Evolutionary conservation across 371 early-diverging fungal species (phyloP).

Genomic region (Dinochytrium kinnereticum): DNA sequence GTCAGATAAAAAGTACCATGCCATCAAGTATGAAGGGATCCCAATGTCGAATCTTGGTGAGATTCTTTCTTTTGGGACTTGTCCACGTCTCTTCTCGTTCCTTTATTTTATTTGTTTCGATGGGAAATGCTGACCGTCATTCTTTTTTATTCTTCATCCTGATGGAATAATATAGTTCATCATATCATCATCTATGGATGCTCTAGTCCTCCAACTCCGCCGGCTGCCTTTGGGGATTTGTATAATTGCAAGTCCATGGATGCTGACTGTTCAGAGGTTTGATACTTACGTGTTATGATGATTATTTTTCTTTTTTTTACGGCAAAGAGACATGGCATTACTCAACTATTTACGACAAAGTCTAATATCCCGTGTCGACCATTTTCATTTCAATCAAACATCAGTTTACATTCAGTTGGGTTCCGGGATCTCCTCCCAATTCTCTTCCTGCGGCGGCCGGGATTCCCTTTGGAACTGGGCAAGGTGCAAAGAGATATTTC

Average conservation of each 20-base stretch:
- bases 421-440: constrained; percentile 4
- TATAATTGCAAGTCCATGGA: constrained; percentile 12
- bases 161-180: constrained; percentile 12
- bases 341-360: no score
- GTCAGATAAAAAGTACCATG: constrained; percentile 28
- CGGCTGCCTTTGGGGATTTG: not conserved
- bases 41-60: not conserved
- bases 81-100: not conserved
- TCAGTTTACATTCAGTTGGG: constrained; percentile 8
- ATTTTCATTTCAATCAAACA: no score
- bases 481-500: not conserved
- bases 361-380: no score
- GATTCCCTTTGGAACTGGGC: not conserved
- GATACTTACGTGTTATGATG: not conserved
- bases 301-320: not conserved
- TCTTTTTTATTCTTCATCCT: not conserved
- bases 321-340: no score
- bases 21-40: constrained; percentile 19
- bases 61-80: not conserved
- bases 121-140: not conserved
- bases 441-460: constrained; percentile 7
- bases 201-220: not conserved
- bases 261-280: not conserved
- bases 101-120: not conserved
- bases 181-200: constrained; percentile 29